A percentile compares a stretch with the other conserved stretches of the same genome.
Conservation (phyloP, 2,329 filamentous ascomycete species). For the Nannizziopsis barbatae region DNA sequence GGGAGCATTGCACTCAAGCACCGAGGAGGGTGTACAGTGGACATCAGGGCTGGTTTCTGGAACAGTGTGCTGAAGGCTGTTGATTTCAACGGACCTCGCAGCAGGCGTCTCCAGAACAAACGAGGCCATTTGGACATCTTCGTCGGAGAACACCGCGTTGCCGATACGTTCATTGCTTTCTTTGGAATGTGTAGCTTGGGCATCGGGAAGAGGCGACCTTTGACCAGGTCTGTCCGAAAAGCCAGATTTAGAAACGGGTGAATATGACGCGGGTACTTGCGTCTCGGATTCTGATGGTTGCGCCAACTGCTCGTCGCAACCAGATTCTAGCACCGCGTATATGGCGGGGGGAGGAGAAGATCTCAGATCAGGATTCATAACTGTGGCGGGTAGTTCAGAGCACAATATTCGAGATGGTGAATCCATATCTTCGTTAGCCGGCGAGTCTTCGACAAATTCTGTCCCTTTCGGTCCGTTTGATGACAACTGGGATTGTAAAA, state of each 20-base stretch:
- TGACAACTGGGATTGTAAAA: constrained; percentile 12
- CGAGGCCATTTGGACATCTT: constrained; percentile 31
- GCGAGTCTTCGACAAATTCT: not conserved
- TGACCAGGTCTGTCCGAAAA: not conserved
- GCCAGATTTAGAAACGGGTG: not conserved
- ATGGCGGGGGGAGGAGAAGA: not conserved
- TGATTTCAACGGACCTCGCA: constrained; percentile 17
- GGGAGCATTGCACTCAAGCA: not conserved
- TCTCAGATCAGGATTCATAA: not conserved
- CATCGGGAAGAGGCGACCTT: not conserved
- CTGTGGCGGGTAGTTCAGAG: not conserved
- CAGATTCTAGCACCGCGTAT: not conserved
- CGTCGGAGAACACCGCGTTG: constrained; percentile 7
- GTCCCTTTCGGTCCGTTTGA: not conserved
- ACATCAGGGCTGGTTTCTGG: constrained; percentile 26
- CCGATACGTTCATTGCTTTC: not conserved
- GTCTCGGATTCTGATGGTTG: not conserved
- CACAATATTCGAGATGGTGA: not conserved
- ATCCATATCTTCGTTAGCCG: not conserved
- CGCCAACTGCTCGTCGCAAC: not conserved
- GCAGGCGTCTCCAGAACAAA: constrained; percentile 33
- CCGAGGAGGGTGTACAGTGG: constrained; percentile 12
- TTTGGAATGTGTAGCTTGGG: not conserved
- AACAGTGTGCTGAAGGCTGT: constrained; percentile 20
- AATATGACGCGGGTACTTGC: not conserved